Evolutionary conservation across 352 stramenopile species (phyloP).

Genomic region (Phytophthora ramorum): DNA sequence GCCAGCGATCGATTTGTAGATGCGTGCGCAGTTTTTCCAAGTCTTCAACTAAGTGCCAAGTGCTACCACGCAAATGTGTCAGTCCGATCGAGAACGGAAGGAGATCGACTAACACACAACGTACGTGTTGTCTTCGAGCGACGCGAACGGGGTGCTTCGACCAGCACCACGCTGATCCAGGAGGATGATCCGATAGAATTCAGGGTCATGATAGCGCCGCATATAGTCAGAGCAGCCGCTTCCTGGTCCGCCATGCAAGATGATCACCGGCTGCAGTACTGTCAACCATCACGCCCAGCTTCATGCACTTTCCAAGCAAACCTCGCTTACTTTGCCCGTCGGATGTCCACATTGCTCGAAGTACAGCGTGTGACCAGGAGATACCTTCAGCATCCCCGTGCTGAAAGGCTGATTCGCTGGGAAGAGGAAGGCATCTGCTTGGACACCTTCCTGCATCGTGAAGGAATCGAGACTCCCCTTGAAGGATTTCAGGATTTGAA

Average conservation of each 20-base stretch:
- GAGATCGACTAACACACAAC: not conserved
- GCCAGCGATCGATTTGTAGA: slow-evolving; percentile 88
- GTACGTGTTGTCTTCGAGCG: slow-evolving; percentile 72
- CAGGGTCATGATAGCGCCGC: slow-evolving; percentile 91
- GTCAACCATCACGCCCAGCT: not conserved
- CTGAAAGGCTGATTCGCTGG: slow-evolving; percentile 75
- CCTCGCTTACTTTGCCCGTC: slow-evolving; percentile 4
- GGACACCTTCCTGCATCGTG: slow-evolving; percentile 5
- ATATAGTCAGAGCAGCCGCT: slow-evolving; percentile 86
- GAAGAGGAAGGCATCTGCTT: slow-evolving; percentile 68
- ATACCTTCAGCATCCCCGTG: slow-evolving; percentile 62
- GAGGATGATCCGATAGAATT: slow-evolving; percentile 90
- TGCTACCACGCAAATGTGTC: slow-evolving; percentile 45
- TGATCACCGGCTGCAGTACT: not conserved
- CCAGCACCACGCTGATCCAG: slow-evolving; percentile 93
- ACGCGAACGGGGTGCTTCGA: slow-evolving; percentile 77
- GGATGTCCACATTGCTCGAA: not conserved
- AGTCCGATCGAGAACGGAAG: not conserved
- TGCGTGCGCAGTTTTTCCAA: slow-evolving; percentile 90
- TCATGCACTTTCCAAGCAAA: not conserved
- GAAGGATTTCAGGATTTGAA: too few relatives aligned
- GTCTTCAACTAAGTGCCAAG: slow-evolving; percentile 91
- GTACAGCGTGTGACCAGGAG: not conserved
- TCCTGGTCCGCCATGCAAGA: slow-evolving; percentile 52
- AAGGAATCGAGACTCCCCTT: too few relatives aligned